Conservation (phyloP, 192 early-diverging fungal species). For the Funneliformis geosporum region DNA sequence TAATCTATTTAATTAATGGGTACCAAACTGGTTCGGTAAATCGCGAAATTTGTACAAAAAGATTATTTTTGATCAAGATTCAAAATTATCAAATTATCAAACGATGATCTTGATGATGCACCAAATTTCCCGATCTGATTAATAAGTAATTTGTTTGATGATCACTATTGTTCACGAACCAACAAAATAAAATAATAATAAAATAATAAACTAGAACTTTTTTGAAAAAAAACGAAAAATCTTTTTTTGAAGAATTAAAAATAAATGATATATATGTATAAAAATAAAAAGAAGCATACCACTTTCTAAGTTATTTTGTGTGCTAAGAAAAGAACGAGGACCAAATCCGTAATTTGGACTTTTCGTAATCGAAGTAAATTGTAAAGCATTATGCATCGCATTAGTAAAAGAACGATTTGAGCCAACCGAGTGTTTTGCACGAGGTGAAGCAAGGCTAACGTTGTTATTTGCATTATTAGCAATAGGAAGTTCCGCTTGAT, state of each 20-base stretch:
- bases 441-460: background rate
- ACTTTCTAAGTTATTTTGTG: constrained; percentile 6
- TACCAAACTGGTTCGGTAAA: background rate
- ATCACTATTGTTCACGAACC: background rate
- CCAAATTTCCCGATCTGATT: constrained; percentile 8
- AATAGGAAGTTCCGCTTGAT: background rate
- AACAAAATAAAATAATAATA: background rate
- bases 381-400: constrained; percentile 13
- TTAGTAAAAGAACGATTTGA: background rate
- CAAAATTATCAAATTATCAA: constrained; percentile 5
- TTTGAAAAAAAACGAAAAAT: background rate
- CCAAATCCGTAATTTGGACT: constrained; percentile 13
- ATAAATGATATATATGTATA: background rate
- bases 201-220: background rate
- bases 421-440: background rate
- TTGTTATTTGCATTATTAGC: background rate
- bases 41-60: background rate
- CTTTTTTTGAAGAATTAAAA: background rate
- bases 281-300: constrained; percentile 7
- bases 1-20: background rate
- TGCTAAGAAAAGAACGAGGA: constrained; percentile 15
- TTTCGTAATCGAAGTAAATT: background rate
- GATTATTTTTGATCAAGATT: background rate
- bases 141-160: background rate
- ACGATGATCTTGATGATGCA: background rate